Evolutionary conservation across 257 asterid species (phyloP), one percentile per base, ranked within the genome.

Genomic region (Echium plantagineum): DNA sequence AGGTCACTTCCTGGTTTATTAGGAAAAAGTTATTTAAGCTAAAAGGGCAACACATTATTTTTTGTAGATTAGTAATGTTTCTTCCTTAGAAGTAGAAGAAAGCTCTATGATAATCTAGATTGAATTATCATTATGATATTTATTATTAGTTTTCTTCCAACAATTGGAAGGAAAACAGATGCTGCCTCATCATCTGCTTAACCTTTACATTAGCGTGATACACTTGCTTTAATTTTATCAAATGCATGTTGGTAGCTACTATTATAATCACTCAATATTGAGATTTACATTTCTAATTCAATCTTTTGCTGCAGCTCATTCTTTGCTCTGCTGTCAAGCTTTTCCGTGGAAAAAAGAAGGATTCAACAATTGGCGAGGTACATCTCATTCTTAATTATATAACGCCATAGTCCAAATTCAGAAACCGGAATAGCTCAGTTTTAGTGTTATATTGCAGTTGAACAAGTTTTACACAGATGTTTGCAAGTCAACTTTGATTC

Each of bases 321-420:
- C 96, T 94, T 38, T 86, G 99, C 85, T 89, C 97, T 26, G 93
- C 93, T 68, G 96, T 89, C 74, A 94, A 86, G 72, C 88, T 86
- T 71, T 94, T 86, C 79, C 83, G 94, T 6, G 75, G 77, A 47
- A 79, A 88, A 64, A 94, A 81, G 82, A 86, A 94, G 85, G 94
- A 85, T 75, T 78, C 90, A 55, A 85, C 93, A 17, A 68, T 94
- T 10, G 94, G 94, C 58, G 96, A 89, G 94, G 99, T 94, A 80
- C 22, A 65, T 19, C 71, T 49, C 49, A 17, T 72, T 31, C 53
- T 64, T 52, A 26, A 59, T 64, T 59, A 48, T 18, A 62, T 57
- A 57, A 15, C 9, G 58, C 47, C 47, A 24, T 56, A n/a, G 28
- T 17, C 20, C 19, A 26, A 10, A 30, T 28, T 18, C 15, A 15